A percentile compares a stretch with the other conserved stretches of the same genome.
These are phyloP conservation scores for Pseudogymnoascus sp. DNA, from an alignment of 2,329 filamentous ascomycete genomes.

Conservation along the genomic window DNA sequence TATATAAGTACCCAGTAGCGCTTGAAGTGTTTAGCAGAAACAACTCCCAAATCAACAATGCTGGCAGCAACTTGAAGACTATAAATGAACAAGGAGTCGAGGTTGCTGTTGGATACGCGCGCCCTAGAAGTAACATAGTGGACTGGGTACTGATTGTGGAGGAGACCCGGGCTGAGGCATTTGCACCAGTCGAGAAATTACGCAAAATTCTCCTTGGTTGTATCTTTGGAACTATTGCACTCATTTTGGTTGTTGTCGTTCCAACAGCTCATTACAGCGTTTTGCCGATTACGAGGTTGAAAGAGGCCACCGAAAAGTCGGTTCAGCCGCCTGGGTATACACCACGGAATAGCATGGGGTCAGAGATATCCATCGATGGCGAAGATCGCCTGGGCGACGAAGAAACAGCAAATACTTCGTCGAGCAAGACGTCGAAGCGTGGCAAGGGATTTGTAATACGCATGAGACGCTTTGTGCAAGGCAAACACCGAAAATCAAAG, in stretches of 20 bases:
- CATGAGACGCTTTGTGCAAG: slow-evolving; percentile 24
- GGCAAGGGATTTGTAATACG: slow-evolving; percentile 26
- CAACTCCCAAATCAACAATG: slow-evolving; percentile 50
- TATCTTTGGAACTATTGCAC: slow-evolving; percentile 74
- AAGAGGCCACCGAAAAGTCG: slow-evolving; percentile 67
- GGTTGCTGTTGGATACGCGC: slow-evolving; percentile 77
- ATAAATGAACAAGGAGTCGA: slow-evolving; percentile 62
- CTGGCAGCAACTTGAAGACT: slow-evolving; percentile 62
- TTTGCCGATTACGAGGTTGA: slow-evolving; percentile 69
- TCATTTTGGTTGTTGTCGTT: slow-evolving; percentile 64
- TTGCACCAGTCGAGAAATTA: slow-evolving; percentile 66
- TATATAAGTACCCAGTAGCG: slow-evolving; percentile 58
- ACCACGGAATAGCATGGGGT: slow-evolving; percentile 26
- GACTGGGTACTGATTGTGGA: slow-evolving; percentile 83
- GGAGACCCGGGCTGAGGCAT: slow-evolving; percentile 67
- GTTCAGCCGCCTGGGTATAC: slow-evolving; percentile 39
- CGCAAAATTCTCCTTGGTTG: slow-evolving; percentile 75
- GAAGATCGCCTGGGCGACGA: slow-evolving; percentile 23
- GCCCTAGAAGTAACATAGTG: slow-evolving; percentile 60
- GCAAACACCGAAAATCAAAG: slow-evolving; percentile 23
- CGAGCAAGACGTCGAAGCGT: slow-evolving; percentile 29
- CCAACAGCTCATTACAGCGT: slow-evolving; percentile 79
- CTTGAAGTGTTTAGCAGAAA: slow-evolving; percentile 53
- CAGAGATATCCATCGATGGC: slow-evolving; percentile 23
- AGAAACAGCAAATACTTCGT: slow-evolving; percentile 22